Conservation (phyloP, 176 grass and related monocot species). For the Alloteropsis semialata region DNA sequence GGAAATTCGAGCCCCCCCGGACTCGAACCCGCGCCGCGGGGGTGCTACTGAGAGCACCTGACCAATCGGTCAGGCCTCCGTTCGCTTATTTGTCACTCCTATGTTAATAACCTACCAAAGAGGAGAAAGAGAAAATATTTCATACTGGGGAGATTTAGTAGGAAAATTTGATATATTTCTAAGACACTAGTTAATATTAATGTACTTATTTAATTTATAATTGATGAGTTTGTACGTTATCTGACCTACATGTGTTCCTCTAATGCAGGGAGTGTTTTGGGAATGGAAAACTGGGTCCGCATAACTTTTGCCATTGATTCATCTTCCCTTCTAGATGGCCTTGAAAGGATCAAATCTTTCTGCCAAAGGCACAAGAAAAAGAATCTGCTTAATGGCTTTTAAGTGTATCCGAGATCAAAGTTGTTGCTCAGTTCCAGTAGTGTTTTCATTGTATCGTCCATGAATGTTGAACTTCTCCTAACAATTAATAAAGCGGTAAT, state of each 20-base stretch:
- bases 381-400: conserved; percentile 8
- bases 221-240: background rate
- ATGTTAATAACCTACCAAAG: background rate
- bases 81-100: no score
- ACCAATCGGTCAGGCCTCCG: no score
- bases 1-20: no score
- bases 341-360: conserved; percentile 49
- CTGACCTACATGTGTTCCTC: background rate
- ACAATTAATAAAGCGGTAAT: background rate
- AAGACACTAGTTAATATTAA: background rate
- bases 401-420: background rate
- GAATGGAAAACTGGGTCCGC: conserved; percentile 49
- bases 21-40: no score
- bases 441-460: background rate
- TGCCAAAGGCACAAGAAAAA: conserved; percentile 43
- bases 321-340: conserved; percentile 46
- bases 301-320: conserved; percentile 53
- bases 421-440: background rate
- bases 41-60: no score
- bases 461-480: background rate
- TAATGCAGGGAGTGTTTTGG: conserved; percentile 41
- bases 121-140: background rate
- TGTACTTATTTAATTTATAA: background rate
- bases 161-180: background rate
- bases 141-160: background rate